phyloP scores from a whole-genome alignment of 2,329 filamentous ascomycete genomes.

The Cladosporium sp. region DNA sequence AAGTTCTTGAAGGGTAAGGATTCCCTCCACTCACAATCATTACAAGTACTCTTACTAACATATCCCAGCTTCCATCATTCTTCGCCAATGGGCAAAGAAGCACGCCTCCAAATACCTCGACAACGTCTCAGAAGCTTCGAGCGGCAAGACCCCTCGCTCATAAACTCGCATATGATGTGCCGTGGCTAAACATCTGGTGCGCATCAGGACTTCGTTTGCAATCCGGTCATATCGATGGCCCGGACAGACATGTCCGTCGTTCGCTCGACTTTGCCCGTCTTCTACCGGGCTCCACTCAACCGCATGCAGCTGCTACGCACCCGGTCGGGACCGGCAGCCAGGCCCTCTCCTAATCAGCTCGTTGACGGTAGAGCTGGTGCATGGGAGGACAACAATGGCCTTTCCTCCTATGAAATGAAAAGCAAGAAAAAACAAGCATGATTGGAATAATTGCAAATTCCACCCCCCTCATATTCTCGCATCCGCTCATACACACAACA shows the following conservation, averaged over 20 bases:
- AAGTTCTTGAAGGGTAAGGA: constrained; percentile 93
- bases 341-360: constrained; percentile 2
- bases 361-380: constrained; percentile 6
- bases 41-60: constrained; percentile 23
- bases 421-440: constrained; percentile 2
- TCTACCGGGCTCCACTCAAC: background rate
- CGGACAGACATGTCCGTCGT: constrained; percentile 3
- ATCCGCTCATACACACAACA: constrained; percentile 2
- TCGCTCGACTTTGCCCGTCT: constrained; percentile 6
- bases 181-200: constrained; percentile 13
- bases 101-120: constrained; percentile 33
- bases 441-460: constrained; percentile 7
- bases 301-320: background rate
- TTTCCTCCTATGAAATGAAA: constrained; percentile 10
- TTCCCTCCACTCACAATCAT: constrained; percentile 14
- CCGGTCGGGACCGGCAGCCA: constrained; percentile 2
- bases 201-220: constrained; percentile 1
- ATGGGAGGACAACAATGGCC: background rate
- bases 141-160: constrained; percentile 31
- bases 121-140: constrained; percentile 22
- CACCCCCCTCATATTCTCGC: constrained; percentile 1
- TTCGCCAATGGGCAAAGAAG: constrained; percentile 83
- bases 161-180: constrained; percentile 11
- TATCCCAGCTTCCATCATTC: constrained; percentile 73
- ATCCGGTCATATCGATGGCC: background rate